These are phyloP conservation scores for Pleurotus djamor DNA, from an alignment of 768 basidiomycete genomes.

Conservation along the genomic window DNA sequence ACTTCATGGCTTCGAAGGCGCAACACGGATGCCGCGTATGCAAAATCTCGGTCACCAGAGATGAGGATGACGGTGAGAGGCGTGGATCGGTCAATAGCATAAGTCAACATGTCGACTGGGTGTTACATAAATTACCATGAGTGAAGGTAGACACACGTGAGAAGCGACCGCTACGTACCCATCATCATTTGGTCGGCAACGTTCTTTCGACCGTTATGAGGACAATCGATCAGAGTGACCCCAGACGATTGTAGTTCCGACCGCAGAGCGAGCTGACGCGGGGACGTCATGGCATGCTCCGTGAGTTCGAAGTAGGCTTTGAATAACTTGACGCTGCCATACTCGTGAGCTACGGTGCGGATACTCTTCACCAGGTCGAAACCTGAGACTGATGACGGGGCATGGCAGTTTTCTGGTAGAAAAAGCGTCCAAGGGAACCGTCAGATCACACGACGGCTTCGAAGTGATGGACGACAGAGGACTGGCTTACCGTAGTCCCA, in stretches of 20 bases:
- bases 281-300: constrained; percentile 18
- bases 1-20: constrained; percentile 52
- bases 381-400: constrained; percentile 36
- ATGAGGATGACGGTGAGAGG: constrained; percentile 60
- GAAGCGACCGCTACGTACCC: constrained; percentile 24
- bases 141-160: not conserved
- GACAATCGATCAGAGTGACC: constrained; percentile 37
- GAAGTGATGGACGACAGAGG: not conserved
- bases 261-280: constrained; percentile 32
- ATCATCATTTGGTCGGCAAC: constrained; percentile 53
- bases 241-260: constrained; percentile 49
- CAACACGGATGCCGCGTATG: constrained; percentile 58
- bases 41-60: constrained; percentile 66
- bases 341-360: constrained; percentile 42
- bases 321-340: constrained; percentile 49
- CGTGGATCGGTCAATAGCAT: constrained; percentile 58
- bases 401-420: constrained; percentile 37
- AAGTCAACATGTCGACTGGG: constrained; percentile 65
- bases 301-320: constrained; percentile 55
- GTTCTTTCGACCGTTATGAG: constrained; percentile 31
- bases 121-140: not conserved
- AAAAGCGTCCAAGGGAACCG: not conserved
- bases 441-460: not conserved
- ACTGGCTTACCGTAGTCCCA: constrained; percentile 6
- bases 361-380: constrained; percentile 45